Evolutionary conservation across 2,329 filamentous ascomycete genomes (phyloP).

Genomic region (Cercospora canescens): DNA sequence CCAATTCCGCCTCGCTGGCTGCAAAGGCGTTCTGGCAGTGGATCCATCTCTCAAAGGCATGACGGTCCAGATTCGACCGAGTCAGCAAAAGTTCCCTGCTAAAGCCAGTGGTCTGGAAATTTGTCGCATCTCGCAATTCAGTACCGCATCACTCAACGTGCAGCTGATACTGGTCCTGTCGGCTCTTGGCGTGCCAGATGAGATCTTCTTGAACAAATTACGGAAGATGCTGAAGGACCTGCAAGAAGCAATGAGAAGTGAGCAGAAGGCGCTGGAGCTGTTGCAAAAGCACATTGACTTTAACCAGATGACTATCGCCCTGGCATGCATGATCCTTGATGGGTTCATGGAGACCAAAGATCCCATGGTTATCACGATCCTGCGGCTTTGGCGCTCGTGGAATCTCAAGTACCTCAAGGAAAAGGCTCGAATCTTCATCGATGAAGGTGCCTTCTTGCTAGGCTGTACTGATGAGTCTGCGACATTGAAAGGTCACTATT

Average conservation of each 20-base stretch:
- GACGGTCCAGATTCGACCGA: conserved; percentile 76
- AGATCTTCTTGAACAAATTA: conserved; percentile 68
- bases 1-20: conserved; percentile 89
- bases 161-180: conserved; percentile 88
- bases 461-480: conserved; percentile 86
- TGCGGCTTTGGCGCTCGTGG: conserved; percentile 86
- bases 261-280: conserved; percentile 63
- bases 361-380: conserved; percentile 76
- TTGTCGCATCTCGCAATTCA: conserved; percentile 75
- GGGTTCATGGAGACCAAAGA: conserved; percentile 76
- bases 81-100: conserved; percentile 83
- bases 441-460: conserved; percentile 81
- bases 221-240: conserved; percentile 67
- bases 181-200: conserved; percentile 68
- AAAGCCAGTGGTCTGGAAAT: conserved; percentile 76
- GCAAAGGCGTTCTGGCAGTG: conserved; percentile 82
- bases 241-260: conserved; percentile 67
- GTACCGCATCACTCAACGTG: conserved; percentile 79
- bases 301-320: conserved; percentile 73
- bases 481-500: conserved; percentile 69
- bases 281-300: conserved; percentile 78
- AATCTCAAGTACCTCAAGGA: conserved; percentile 88
- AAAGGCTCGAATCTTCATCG: conserved; percentile 81
- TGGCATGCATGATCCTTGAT: conserved; percentile 74
- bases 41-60: conserved; percentile 63